Conservation (phyloP, 805 yeast species). For the Vanderwaltozyma tropicalis region DNA sequence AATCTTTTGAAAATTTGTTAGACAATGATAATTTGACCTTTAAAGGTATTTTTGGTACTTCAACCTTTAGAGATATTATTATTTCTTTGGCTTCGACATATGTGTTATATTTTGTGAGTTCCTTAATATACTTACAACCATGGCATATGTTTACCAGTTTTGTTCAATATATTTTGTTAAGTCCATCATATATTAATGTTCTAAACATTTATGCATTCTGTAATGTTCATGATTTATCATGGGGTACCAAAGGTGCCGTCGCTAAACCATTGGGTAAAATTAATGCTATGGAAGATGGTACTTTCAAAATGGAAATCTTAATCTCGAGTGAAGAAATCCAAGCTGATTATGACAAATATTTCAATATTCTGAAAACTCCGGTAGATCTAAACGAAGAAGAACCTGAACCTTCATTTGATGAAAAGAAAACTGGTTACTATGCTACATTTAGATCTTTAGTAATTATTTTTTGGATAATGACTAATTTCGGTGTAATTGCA, state of each 20-base stretch:
- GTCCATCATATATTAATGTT: slow-evolving; percentile 86
- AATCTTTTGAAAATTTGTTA: slow-evolving; percentile 47
- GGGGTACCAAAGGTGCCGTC: slow-evolving; percentile 92
- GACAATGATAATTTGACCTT: slow-evolving; percentile 30
- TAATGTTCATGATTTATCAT: slow-evolving; percentile 89
- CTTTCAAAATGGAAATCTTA: slow-evolving; percentile 61
- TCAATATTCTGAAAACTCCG: slow-evolving; percentile 42
- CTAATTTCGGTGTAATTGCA: slow-evolving; percentile 73
- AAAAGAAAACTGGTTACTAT: slow-evolving; percentile 67
- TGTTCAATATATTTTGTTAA: slow-evolving; percentile 67
- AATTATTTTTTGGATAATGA: slow-evolving; percentile 79
- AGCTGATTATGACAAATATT: slow-evolving; percentile 53
- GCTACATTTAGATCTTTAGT: slow-evolving; percentile 86
- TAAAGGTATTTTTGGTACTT: slow-evolving; percentile 44
- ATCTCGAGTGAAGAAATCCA: slow-evolving; percentile 71
- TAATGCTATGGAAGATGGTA: slow-evolving; percentile 54
- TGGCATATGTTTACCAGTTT: slow-evolving; percentile 87
- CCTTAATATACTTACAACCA: slow-evolving; percentile 78
- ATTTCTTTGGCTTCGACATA: slow-evolving; percentile 84
- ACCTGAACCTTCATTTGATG: slow-evolving; percentile 32
- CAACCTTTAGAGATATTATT: slow-evolving; percentile 73
- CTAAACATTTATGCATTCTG: slow-evolving; percentile 91
- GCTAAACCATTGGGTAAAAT: slow-evolving; percentile 77
- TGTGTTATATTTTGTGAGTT: slow-evolving; percentile 65
- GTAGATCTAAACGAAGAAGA: slow-evolving; percentile 31